Evolutionary conservation across 2,329 filamentous ascomycete genomes (phyloP).

Genomic region (Albifimbria verrucaria): DNA sequence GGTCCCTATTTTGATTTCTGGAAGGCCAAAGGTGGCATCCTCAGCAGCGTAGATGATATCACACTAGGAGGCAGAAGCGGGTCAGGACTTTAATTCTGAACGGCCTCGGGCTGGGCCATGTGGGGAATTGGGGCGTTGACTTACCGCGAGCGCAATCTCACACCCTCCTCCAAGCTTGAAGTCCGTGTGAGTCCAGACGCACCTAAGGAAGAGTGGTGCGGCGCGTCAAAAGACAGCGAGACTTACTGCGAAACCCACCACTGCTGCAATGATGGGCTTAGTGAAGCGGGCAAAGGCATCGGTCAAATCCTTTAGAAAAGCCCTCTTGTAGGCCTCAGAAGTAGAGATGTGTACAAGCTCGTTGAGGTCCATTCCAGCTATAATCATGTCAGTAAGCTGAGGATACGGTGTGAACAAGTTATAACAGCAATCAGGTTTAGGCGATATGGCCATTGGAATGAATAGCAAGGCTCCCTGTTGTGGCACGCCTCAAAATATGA

Average conservation of each 20-base stretch:
- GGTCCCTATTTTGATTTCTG: conserved; percentile 31
- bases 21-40: conserved; percentile 27
- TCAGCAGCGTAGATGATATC: conserved; percentile 29
- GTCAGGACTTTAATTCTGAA: neutral
- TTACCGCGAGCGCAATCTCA: conserved; percentile 37
- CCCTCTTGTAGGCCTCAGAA: conserved; percentile 10
- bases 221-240: neutral
- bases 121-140: conserved; percentile 1
- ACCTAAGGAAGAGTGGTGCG: neutral
- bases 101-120: neutral
- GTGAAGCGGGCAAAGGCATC: conserved; percentile 8
- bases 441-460: too few species aligned
- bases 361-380: conserved; percentile 2
- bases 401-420: neutral
- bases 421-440: too few species aligned
- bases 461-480: too few species aligned
- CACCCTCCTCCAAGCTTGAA: conserved; percentile 38
- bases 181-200: neutral
- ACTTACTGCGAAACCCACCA: conserved; percentile 39
- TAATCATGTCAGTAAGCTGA: neutral
- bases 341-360: conserved; percentile 7
- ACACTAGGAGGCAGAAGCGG: conserved; percentile 16
- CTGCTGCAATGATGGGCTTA: conserved; percentile 40
- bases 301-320: conserved; percentile 28
- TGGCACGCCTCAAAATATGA: too few species aligned